Evolutionary conservation across 768 basidiomycete genomes (phyloP), one percentile per base, ranked within the genome.

Genomic region (Galerina sulciceps): DNA sequence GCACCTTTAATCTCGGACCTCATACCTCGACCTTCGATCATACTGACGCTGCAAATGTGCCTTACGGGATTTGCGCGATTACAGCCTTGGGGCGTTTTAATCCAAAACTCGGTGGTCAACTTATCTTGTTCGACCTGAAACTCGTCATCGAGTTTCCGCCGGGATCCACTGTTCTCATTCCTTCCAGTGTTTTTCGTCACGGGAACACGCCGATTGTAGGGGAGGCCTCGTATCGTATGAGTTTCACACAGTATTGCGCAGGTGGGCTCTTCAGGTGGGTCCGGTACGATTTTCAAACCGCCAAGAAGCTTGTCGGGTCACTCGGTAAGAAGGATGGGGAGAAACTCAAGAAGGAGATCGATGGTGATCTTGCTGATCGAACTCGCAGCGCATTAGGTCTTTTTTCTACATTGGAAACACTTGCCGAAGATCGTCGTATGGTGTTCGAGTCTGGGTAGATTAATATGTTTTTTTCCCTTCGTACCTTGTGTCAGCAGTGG

Each of bases 1-100:
- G 54, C 37, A 55, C 54, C 10, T 55, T 55, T 44, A 55, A 55
- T 18, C 44, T 55, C 17, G 54, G 54, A 10, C 54, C 54, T 10
- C 23, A 31, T 6, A 55, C 54, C 10, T 15, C 45, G 31, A 55
- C 54, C 17, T 31, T 45, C 18, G 54, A 45, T 13, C 54, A 55
- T 26, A 55, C 35, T 23, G 54, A 55, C 31, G 45, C 45, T 9
- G 54, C 54, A 11, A 55, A 55, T 17, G 54, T 55, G 6, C 23
- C 54, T 10, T 55, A 45, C 10, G 54, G 54, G 8, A 10, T 55
- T 10, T 55, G 54, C 43, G 43, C 44, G 31, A 55, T 55, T 18
- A 46, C 54, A 1, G 54, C 54, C 6, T 43, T 55, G 20, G 54
- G 54, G 2, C 14, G 46, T n/a, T 55, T 46, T 31, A 34, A 55